Conservation (phyloP, 23 red algal genomes). For the Gracilaria gracilis region DNA sequence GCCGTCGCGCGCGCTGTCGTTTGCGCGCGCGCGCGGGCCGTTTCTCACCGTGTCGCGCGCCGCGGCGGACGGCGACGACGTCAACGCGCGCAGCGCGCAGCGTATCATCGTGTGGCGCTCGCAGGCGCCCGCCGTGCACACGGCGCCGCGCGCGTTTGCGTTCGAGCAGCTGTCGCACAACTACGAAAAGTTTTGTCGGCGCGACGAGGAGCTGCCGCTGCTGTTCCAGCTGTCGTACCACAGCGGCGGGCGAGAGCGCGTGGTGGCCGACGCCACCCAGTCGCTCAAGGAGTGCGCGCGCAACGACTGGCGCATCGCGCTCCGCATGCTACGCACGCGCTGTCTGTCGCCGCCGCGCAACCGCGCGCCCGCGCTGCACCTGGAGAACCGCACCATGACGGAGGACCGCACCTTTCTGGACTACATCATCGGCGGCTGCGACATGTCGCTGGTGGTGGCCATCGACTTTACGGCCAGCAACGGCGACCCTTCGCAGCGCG, state of each 20-base stretch:
- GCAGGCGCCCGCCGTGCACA: not conserved
- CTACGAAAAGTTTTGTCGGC: conserved; percentile 77
- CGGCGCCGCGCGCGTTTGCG: not conserved
- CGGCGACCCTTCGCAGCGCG: conserved; percentile 67
- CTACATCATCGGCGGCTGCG: conserved; percentile 87
- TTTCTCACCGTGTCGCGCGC: conserved; percentile 47
- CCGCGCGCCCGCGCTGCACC: conserved; percentile 2
- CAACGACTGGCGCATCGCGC: not conserved
- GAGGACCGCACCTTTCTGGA: conserved; percentile 78
- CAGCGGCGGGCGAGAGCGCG: conserved; percentile 33
- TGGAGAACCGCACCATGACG: conserved; percentile 48
- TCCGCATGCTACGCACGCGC: not conserved
- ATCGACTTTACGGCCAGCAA: conserved; percentile 92
- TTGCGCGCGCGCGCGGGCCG: conserved; percentile 23
- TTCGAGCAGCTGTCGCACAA: conserved; percentile 45
- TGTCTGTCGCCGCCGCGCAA: conserved; percentile 24
- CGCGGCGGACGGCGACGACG: conserved; percentile 27
- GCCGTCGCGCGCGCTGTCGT: not conserved
- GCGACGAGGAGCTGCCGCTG: conserved; percentile 63
- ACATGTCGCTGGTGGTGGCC: conserved; percentile 79
- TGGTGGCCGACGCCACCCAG: conserved; percentile 23
- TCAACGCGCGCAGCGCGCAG: not conserved
- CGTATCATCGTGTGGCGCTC: conserved; percentile 23
- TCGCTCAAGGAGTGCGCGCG: conserved; percentile 17
- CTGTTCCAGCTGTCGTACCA: conserved; percentile 58